Base-by-base conservation (phyloP, 2,329 filamentous ascomycete species). In the Saccharata proteae region DNA sequence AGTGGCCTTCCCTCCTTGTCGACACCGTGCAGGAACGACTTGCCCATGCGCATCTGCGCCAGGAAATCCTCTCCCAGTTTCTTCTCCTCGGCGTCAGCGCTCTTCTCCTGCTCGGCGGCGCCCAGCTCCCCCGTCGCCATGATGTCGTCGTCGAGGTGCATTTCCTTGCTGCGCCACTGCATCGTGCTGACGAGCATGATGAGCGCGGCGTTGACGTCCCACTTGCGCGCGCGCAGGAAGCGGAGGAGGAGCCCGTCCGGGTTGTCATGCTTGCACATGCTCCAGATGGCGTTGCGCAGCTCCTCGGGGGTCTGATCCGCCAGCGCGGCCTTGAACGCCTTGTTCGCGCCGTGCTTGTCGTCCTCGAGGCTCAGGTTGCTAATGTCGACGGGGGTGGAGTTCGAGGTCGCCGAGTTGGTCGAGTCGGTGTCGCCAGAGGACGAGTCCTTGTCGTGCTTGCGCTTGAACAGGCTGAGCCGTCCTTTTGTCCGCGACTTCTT, bases 151-250 rank as follows among this genome's bases (percentile, higher is more conserved):
- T 98, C 90, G 13, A 96, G 82, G 44, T 83, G 75, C 67, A 90
- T 79, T 37, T 93, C 83, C 21, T 70, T 66, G 35, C 75, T 61
- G 41, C 90, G 75, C 90, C 90, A 98, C 53, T 83, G 80, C 71
- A 96, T 82, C 1, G 90, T 93, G 3, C 84, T 84, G 25, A 98
- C 71, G 54, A 94, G 62, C 90, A 98, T 98, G 42, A 93, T 71
- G 16, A 96, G 67, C 4, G 90, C 90, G 52, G 84, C 85, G 30
- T 93, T 79, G 12, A 93, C 76, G 49, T 98, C 84, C 90, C 90
- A 98, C 58, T 57, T 59, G 19, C 58, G 42, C 27, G 60, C 47
- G 44, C 60, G 46, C 42, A 57, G 70, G 52, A 83, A 55, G 29
- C 52, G 43, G 37, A 61, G 43, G 15, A 73, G 76, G 35, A 76